These are phyloP conservation scores for Amoebophrya sp. DNA, from an alignment of 169 alveolate genomes.

Conservation along the genomic window DNA sequence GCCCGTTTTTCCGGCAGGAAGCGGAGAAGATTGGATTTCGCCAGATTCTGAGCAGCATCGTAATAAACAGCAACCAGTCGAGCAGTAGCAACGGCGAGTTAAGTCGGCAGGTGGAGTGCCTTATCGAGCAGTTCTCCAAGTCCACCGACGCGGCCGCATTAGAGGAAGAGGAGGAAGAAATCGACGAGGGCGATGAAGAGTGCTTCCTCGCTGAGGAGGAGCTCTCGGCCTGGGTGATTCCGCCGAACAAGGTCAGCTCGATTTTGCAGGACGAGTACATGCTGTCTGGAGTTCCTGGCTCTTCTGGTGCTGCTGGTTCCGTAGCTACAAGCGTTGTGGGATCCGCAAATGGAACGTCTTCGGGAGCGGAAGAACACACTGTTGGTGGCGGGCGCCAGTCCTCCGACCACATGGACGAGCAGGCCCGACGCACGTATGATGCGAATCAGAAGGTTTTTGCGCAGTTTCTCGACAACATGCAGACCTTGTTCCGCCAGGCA, in stretches of 20 bases:
- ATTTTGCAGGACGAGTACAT: no score
- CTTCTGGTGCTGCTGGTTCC: no score
- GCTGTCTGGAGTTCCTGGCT: no score
- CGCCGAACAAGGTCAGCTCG: background rate
- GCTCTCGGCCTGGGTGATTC: background rate
- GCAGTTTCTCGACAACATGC: background rate
- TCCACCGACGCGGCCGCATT: background rate
- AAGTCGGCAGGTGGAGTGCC: background rate
- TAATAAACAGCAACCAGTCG: background rate
- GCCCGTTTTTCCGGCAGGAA: background rate
- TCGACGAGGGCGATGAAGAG: background rate
- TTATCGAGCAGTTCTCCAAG: background rate
- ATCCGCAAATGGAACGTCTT: no score
- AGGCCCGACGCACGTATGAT: no score
- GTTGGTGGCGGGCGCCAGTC: no score
- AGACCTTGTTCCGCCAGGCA: background rate
- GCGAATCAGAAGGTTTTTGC: no score
- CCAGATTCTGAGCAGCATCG: background rate
- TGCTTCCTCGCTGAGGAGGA: background rate
- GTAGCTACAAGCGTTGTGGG: no score
- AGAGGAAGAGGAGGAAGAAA: background rate
- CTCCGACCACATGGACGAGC: no score
- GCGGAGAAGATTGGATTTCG: background rate
- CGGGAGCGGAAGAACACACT: no score
- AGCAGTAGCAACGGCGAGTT: background rate